Percentiles rank a stretch among this genome's conserved stretches.
Evolutionary conservation across 2,329 filamentous ascomycete species (phyloP).

Genomic region (Coniochaeta sp.): DNA sequence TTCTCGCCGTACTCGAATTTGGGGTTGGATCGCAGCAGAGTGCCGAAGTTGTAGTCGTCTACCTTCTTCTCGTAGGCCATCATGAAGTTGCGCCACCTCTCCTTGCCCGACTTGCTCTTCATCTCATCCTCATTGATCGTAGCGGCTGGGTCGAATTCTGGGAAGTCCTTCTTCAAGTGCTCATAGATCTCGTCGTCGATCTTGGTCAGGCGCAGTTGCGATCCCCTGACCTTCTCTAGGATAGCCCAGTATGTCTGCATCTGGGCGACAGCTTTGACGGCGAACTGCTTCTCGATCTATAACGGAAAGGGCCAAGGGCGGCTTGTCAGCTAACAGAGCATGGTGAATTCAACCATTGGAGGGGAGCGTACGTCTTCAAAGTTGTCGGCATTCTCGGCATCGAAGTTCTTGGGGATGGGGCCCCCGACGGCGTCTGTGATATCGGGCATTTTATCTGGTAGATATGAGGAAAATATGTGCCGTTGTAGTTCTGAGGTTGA

Average conservation of each 20-base stretch:
- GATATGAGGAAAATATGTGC: neutral
- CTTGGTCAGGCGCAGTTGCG: constrained; percentile 83
- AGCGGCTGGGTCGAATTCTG: constrained; percentile 77
- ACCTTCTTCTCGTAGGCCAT: constrained; percentile 88
- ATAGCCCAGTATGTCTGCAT: constrained; percentile 97
- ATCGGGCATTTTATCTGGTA: neutral
- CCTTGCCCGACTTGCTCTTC: constrained; percentile 96
- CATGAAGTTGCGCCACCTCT: constrained; percentile 91
- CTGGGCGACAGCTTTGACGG: constrained; percentile 95
- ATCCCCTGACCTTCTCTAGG: constrained; percentile 83
- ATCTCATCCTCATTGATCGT: constrained; percentile 87
- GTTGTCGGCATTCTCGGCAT: constrained; percentile 48
- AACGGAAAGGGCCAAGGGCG: constrained; percentile 8
- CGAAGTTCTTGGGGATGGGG: constrained; percentile 45
- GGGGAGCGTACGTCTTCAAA: constrained; percentile 43
- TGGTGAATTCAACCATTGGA: neutral
- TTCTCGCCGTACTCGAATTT: constrained; percentile 81
- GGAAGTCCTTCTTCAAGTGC: constrained; percentile 81
- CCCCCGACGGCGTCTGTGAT: constrained; percentile 5
- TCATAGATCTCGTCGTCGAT: constrained; percentile 91
- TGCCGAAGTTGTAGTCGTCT: constrained; percentile 98
- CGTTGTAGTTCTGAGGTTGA: neutral
- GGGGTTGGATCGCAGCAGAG: constrained; percentile 73
- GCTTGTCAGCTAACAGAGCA: neutral
- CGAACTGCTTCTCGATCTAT: constrained; percentile 98